Evolutionary conservation across 352 stramenopile genomes (phyloP), one percentile per base, ranked within the genome.

Genomic region (Pilasporangium apinafurcum): DNA sequence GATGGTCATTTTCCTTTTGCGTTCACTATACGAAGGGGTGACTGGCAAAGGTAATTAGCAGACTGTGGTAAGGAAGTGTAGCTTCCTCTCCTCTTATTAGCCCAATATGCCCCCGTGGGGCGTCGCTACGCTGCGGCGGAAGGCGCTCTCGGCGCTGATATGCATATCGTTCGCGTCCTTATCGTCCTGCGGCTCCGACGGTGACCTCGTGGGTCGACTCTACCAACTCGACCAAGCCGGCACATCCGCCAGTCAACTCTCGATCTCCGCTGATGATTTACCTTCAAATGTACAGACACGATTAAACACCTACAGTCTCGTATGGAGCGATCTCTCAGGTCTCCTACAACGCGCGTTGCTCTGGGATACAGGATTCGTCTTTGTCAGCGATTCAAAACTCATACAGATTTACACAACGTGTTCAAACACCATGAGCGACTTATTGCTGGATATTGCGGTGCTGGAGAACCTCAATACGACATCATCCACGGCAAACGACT

Each of bases 361-460:
- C 37, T 88, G 75, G 75, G 75, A 88, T 59, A 62, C 67, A 0
- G 75, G 72, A 22, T 80, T 76, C 36, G 72, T 88, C 29, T 72
- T 83, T 24, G 53, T 57, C 35, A 57, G 57, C 12, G 25, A 51
- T 10, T 40, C 39, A 1, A 51, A 50, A 21, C 59, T 84, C 29
- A 62, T 82, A 43, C 76, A 83, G 44, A 68, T 86, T 17, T 82
- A 67, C 43, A 83, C 72, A 9, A 49, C 53, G 18, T 88, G 76
- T 55, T 53, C 59, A 9, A 53, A 66, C 31, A 68, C 68, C 3
- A 88, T 86, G 76, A 51, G 41, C 34, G 72, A 88, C 42, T 51
- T 88, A 33, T 46, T 85, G 39, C 53, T 77, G 20, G 65, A 70
- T 34, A 42, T 65, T 18, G 44, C 59, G 12, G 55, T 73, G 36